Conservation (phyloP, 176 grass and related monocot species). For the Hyparrhenia diplandra region DNA sequence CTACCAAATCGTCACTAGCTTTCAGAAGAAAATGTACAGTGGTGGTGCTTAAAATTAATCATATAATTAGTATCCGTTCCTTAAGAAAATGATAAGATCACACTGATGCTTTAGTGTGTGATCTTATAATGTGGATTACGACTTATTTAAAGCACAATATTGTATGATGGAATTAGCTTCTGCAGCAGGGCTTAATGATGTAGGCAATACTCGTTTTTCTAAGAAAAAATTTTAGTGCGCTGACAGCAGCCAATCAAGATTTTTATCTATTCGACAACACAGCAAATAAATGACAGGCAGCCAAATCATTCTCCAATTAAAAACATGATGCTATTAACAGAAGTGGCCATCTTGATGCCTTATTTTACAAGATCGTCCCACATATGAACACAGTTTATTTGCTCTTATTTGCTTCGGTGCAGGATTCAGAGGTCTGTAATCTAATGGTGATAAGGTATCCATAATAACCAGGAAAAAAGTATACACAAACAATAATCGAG, state of each 20-base stretch:
- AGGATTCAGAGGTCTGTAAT: background rate
- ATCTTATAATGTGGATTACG: too few species aligned
- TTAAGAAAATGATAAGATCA: too few species aligned
- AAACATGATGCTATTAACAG: background rate
- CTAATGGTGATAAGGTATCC: background rate
- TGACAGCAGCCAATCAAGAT: background rate
- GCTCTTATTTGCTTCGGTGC: background rate
- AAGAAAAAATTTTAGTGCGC: too few species aligned
- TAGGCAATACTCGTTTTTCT: too few species aligned
- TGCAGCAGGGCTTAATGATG: too few species aligned
- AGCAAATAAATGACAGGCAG: background rate
- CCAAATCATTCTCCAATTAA: background rate
- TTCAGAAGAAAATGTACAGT: too few species aligned
- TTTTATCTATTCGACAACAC: background rate
- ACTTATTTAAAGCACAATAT: too few species aligned
- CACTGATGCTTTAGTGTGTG: too few species aligned
- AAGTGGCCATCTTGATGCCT: background rate
- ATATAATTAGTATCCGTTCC: too few species aligned
- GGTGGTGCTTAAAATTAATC: too few species aligned
- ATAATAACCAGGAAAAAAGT: background rate
- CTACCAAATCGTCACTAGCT: too few species aligned
- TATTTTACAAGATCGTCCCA: constrained; percentile 10
- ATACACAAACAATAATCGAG: background rate
- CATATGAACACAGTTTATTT: constrained; percentile 23
- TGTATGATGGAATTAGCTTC: too few species aligned